Conservation (phyloP, 345 rosid species). For the Cardiospermum halicacabum region DNA sequence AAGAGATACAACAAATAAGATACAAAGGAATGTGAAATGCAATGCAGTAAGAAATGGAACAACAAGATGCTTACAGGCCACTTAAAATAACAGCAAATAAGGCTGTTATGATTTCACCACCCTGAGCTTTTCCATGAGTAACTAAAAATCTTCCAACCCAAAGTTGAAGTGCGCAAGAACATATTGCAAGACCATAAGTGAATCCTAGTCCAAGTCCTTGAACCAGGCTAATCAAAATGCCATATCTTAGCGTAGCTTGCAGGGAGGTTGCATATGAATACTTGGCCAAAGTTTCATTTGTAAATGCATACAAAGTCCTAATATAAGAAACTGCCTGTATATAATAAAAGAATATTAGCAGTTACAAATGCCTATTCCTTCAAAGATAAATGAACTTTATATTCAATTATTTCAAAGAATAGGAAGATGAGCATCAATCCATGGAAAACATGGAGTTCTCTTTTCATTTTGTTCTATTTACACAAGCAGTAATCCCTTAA, state of each 20-base stretch:
- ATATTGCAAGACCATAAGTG: slow-evolving; percentile 96
- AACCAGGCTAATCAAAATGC: slow-evolving; percentile 88
- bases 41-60: slow-evolving; percentile 19
- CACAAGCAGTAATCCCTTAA: no score
- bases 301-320: slow-evolving; percentile 93
- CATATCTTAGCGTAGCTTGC: slow-evolving; percentile 95
- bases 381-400: no score
- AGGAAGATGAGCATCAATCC: no score
- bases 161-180: slow-evolving; percentile 94
- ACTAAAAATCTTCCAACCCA: slow-evolving; percentile 93
- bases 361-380: no score
- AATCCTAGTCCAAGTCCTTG: slow-evolving; percentile 99
- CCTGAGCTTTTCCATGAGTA: slow-evolving; percentile 49
- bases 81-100: slow-evolving; percentile 91
- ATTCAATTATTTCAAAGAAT: no score
- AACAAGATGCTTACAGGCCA: slow-evolving; percentile 81
- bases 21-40: slow-evolving; percentile 8
- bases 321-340: slow-evolving; percentile 88
- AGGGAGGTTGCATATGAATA: slow-evolving; percentile 94
- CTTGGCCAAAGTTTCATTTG: slow-evolving; percentile 95
- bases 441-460: no score
- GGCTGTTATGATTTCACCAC: slow-evolving; percentile 89
- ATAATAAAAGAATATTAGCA: slow-evolving; percentile 14
- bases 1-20: slow-evolving; percentile 14
- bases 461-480: no score